Evolutionary conservation across 2,329 filamentous ascomycete genomes (phyloP).

Genomic region (Neofusicoccum ribis): DNA sequence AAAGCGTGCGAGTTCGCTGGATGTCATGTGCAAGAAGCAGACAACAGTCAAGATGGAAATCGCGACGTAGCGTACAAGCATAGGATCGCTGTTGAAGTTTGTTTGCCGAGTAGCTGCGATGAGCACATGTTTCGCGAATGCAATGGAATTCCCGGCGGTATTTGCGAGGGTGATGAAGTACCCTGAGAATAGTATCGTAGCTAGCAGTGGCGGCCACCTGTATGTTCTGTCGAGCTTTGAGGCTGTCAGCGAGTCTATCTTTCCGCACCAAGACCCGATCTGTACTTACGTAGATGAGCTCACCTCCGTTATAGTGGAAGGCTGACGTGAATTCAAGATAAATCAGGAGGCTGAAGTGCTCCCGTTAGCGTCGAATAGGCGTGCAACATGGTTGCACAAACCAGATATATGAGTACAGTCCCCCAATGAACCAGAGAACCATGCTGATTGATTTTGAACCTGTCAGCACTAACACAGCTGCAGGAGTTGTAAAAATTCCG

Average conservation of each 20-base stretch:
- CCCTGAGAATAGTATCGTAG: slow-evolving; percentile 40
- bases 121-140: slow-evolving; percentile 37
- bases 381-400: slow-evolving; percentile 28
- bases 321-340: slow-evolving; percentile 29
- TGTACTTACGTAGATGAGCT: slow-evolving; percentile 46
- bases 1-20: slow-evolving; percentile 35
- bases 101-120: slow-evolving; percentile 28
- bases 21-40: slow-evolving; percentile 41
- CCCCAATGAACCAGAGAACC: slow-evolving; percentile 53
- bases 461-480: slow-evolving; percentile 45
- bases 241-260: background rate
- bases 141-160: slow-evolving; percentile 37
- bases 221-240: background rate
- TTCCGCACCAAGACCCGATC: slow-evolving; percentile 17
- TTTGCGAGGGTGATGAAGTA: slow-evolving; percentile 41
- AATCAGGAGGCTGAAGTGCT: too few relatives aligned
- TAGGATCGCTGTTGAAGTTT: slow-evolving; percentile 25
- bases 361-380: background rate
- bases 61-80: slow-evolving; percentile 37
- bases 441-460: slow-evolving; percentile 40
- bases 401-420: slow-evolving; percentile 48
- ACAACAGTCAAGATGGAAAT: slow-evolving; percentile 37
- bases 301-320: slow-evolving; percentile 45
- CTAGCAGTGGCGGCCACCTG: slow-evolving; percentile 32
- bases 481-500: slow-evolving; percentile 53